Evolutionary conservation across 257 asterid genomes (phyloP), one percentile per base, ranked within the genome.

Genomic region (Lantana camara): DNA sequence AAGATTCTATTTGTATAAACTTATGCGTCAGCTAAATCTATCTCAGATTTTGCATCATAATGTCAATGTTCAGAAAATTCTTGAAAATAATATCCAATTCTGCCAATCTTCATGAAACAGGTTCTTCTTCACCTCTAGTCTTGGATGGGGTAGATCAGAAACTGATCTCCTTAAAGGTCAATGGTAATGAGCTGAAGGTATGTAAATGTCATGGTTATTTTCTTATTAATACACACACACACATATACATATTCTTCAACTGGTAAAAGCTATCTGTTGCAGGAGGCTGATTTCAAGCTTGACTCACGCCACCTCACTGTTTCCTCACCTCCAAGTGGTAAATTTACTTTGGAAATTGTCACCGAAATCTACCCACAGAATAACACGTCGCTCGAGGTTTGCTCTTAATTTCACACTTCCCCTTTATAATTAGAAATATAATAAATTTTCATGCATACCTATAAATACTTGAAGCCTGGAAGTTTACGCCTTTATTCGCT

Each of bases 371-470:
- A 82, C 69, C 99, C 97, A 17, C 96, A 90, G 65, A 80, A 79
- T 71, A 94, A 90, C 78, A 94, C 99, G 2, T 94, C 99, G 20
- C 77, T 94, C 57, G 97, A 88, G 95, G 99, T 94, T 13, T 10
- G 49, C 49, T 15, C 34, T 17, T 24, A 42, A 7, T 63, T 45
- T 30, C 21, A 17, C 2, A 17, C 19, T 41, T 37, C 15, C 15
- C 13, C 6, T 12, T 32, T 58, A 35, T 54, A 16, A 46, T 58
- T 49, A 22, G 21, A 12, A n/a, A 32, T 38, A 0, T 4, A 48
- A 7, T 21, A 22, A 5, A 44, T 50, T 13, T 8, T 52, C 11
- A 63, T 22, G 11, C 64, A 19, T 37, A 20, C 40, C 46, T n/a
- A 11, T 20, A 3, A 20, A 49, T 42, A 44, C 14, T 14, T 24